Conservation (phyloP, 2,329 filamentous ascomycete species). For the Xylariaceae sp. region DNA sequence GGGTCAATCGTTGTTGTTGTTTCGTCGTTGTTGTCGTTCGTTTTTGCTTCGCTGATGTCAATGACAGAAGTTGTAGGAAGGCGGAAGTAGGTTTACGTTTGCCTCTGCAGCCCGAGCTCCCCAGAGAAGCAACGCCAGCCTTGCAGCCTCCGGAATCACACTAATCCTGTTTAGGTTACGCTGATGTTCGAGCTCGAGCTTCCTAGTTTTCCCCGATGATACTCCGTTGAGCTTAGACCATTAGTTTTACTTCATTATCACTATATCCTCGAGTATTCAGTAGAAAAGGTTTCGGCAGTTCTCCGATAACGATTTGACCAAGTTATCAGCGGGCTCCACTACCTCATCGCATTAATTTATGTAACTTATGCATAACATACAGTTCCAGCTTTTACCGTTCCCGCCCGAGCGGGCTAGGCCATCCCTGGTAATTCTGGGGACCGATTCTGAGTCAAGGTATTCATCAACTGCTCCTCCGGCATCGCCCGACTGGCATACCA, state of each 20-base stretch:
- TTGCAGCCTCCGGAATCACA: slow-evolving; percentile 37
- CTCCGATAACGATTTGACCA: no score
- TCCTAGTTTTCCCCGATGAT: not conserved
- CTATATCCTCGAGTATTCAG: no score
- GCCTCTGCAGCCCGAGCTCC: slow-evolving; percentile 2
- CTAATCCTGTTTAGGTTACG: slow-evolving; percentile 7
- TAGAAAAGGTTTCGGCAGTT: no score
- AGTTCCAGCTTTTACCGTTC: slow-evolving; percentile 16
- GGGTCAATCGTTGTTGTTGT: slow-evolving; percentile 1
- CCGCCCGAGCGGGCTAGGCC: slow-evolving; percentile 9
- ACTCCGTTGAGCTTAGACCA: no score
- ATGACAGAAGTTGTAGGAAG: slow-evolving; percentile 4
- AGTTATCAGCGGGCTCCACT: no score
- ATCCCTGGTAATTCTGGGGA: not conserved
- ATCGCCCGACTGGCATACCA: slow-evolving; percentile 30
- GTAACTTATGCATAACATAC: not conserved
- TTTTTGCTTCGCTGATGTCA: not conserved
- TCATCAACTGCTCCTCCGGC: slow-evolving; percentile 31
- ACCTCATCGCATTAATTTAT: no score
- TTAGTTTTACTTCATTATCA: no score
- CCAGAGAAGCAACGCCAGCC: slow-evolving; percentile 38
- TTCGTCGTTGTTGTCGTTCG: slow-evolving; percentile 15
- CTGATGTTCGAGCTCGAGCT: not conserved
- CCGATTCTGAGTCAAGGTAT: slow-evolving; percentile 2
- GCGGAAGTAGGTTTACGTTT: not conserved